Evolutionary conservation across 495 filamentous ascomycete species (phyloP), one percentile per base, ranked within the genome.

Genomic region (Mycothermus thermophilus): DNA sequence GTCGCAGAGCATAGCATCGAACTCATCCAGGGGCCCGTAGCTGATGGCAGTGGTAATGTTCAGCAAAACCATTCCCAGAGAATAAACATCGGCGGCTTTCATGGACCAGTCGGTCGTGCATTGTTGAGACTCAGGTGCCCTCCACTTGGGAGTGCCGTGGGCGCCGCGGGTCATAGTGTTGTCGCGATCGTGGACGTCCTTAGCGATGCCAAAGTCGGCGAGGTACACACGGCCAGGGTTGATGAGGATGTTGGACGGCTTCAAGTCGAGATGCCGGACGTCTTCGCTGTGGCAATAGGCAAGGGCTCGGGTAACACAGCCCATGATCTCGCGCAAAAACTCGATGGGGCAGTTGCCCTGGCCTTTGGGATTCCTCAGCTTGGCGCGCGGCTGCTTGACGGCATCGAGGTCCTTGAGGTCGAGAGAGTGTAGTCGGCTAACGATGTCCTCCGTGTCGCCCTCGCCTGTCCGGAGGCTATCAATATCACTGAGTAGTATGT

Each of bases 181-280:
- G 14, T 55, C 49, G 3, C 46, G 41, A 32, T 46, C 46, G 29
- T 52, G 44, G 24, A 61, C 54, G 26, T 61, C 58, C 27, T 46
- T 51, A 9, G 59, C 50, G 9, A 64, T 55, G 27, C 60, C 60
- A 44, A 64, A 63, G 38, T 64, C 60, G 27, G 60, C 56, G 0
- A 64, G 42, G 35, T 60, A 59, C 8, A 64, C 60, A 3, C 48
- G 32, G 8, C 47, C 51, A 8, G 60, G 44, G 34, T 40, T 49
- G 3, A 64, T 43, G 0, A 64, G 50, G 35, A 64, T 63, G 27
- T 64, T 64, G 21, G 51, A 46, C 3, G 60, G 60, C 35, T 64
- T 64, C 16, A 64, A 48, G 30, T 64, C 60, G 9, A 56, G 51
- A 36, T 63, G 60, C 32, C 59, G 51, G 27, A 64, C 50, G 27